These are phyloP conservation scores for Entomortierella parvispora DNA, from an alignment of 192 early-diverging fungal species.

Conservation along the genomic window DNA sequence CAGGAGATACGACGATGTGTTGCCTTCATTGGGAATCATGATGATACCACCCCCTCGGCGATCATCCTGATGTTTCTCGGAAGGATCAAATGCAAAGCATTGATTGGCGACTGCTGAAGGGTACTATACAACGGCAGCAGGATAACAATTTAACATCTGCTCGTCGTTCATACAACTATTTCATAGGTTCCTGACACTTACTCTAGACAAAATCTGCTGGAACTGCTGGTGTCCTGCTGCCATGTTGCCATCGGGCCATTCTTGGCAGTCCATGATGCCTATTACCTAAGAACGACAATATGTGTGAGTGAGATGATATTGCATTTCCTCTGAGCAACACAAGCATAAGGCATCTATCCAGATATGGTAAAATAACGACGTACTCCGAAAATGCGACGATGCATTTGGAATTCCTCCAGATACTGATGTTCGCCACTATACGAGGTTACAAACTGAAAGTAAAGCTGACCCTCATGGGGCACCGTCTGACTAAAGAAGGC, in stretches of 20 bases:
- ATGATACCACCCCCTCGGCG: slow-evolving; percentile 71
- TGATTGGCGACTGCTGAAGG: slow-evolving; percentile 74
- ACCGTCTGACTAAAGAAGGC: slow-evolving; percentile 67
- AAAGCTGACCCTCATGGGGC: slow-evolving; percentile 73
- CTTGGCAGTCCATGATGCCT: slow-evolving; percentile 83
- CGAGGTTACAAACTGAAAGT: slow-evolving; percentile 77
- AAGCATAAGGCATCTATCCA: not conserved
- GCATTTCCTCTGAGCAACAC: not conserved
- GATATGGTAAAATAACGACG: not conserved
- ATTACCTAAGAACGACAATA: slow-evolving; percentile 64
- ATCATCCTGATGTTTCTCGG: slow-evolving; percentile 77
- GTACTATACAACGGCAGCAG: too few species aligned
- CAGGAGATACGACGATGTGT: slow-evolving; percentile 78
- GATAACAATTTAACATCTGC: too few species aligned
- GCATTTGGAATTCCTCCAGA: slow-evolving; percentile 80
- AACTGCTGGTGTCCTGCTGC: slow-evolving; percentile 70
- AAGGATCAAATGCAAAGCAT: slow-evolving; percentile 87
- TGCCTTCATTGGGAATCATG: slow-evolving; percentile 84
- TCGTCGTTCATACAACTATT: too few species aligned
- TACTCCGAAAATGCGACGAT: slow-evolving; percentile 80
- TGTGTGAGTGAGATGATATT: not conserved
- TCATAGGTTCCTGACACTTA: slow-evolving; percentile 33
- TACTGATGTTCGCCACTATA: slow-evolving; percentile 75
- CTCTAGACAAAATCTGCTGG: slow-evolving; percentile 66
- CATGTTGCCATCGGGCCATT: slow-evolving; percentile 67